Evolutionary conservation across 2,329 filamentous ascomycete species (phyloP).

Genomic region (Exophiala bonariae): DNA sequence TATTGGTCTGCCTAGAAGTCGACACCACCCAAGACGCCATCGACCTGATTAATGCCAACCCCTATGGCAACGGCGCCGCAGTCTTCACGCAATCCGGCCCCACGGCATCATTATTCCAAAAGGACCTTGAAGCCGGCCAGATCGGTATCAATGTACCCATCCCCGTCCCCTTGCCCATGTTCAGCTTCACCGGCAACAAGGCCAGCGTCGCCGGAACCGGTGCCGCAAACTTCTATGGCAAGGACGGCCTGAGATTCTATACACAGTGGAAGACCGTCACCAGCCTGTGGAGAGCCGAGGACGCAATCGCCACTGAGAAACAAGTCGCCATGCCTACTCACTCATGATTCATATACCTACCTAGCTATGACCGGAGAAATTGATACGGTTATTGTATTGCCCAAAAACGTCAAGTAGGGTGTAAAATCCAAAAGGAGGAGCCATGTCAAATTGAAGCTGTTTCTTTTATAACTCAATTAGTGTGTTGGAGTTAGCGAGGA

Average conservation of each 20-base stretch:
- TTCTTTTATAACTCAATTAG: no score
- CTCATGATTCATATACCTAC: conserved; percentile 17
- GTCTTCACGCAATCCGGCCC: conserved; percentile 64
- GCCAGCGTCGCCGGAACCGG: conserved; percentile 89
- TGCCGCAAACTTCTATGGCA: conserved; percentile 91
- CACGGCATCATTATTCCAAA: conserved; percentile 63
- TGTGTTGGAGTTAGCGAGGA: no score
- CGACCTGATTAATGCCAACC: conserved; percentile 64
- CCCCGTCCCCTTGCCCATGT: conserved; percentile 63
- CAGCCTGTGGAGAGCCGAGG: conserved; percentile 80
- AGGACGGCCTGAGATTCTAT: conserved; percentile 89
- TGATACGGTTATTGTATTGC: background rate
- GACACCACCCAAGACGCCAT: conserved; percentile 63
- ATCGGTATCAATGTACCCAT: conserved; percentile 68
- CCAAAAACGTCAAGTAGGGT: no score
- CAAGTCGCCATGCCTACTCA: conserved; percentile 84
- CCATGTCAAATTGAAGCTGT: no score
- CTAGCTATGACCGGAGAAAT: background rate
- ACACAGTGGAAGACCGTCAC: conserved; percentile 98
- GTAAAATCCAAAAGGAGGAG: no score
- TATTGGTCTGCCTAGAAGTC: conserved; percentile 63
- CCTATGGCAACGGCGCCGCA: conserved; percentile 64
- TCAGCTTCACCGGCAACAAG: conserved; percentile 72
- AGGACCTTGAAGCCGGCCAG: conserved; percentile 66
- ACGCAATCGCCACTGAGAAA: conserved; percentile 82